These are phyloP conservation scores for Trichothecium roseum DNA, from an alignment of 2,329 filamentous ascomycete species.

Conservation along the genomic window DNA sequence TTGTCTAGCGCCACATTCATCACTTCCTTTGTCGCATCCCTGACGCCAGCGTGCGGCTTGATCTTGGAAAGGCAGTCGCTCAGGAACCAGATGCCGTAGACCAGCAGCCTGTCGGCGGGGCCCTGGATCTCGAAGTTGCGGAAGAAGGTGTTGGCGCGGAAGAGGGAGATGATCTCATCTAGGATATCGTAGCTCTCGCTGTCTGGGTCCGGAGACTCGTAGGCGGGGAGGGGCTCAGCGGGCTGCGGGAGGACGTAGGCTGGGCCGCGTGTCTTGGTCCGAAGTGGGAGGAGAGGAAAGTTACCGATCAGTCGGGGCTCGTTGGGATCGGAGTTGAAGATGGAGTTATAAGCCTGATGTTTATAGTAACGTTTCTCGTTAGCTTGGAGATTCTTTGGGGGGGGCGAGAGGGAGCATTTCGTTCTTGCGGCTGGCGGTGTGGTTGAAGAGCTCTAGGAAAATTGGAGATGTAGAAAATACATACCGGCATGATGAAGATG, in stretches of 20 bases:
- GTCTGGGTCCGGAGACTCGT: conserved; percentile 66
- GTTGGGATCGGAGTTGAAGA: conserved; percentile 79
- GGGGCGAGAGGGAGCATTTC: no score
- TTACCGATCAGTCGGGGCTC: conserved; percentile 61
- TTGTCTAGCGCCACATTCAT: conserved; percentile 84
- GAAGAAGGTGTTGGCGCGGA: conserved; percentile 98
- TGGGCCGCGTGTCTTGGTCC: conserved; percentile 90
- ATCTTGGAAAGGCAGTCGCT: conserved; percentile 86
- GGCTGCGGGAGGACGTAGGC: conserved; percentile 69
- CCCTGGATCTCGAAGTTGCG: conserved; percentile 99
- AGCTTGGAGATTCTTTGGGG: neutral
- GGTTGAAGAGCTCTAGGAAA: conserved; percentile 1
- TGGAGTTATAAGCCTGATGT: conserved; percentile 84
- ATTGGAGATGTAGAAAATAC: conserved; percentile 9
- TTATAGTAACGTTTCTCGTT: conserved; percentile 3
- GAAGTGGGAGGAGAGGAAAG: conserved; percentile 87
- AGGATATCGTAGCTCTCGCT: conserved; percentile 92
- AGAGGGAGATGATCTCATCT: conserved; percentile 85
- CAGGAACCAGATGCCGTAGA: conserved; percentile 94
- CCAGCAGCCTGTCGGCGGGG: conserved; percentile 82
- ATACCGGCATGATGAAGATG: conserved; percentile 34
- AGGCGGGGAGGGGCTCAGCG: conserved; percentile 43
- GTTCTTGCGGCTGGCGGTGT: neutral
- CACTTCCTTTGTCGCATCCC: conserved; percentile 60
- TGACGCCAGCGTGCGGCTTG: conserved; percentile 57